Evolutionary conservation across 1,284 basidiomycete genomes (phyloP).

Genomic region (Leccinum subatratum): DNA sequence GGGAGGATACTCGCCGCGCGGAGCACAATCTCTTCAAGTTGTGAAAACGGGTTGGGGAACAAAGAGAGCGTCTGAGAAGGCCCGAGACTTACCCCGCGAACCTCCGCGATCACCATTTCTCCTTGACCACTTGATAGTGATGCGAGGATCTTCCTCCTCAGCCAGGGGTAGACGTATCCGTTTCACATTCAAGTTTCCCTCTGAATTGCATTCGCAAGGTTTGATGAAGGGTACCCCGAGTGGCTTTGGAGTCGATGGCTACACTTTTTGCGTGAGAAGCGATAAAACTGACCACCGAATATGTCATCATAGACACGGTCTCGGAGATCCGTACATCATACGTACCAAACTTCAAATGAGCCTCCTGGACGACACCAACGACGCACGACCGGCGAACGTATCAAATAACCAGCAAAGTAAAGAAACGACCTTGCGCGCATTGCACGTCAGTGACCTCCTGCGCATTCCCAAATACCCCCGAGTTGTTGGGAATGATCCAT

Average conservation of each 20-base stretch:
- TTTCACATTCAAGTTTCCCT: constrained; percentile 81
- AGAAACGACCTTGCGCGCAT: constrained; percentile 57
- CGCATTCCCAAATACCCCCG: constrained; percentile 25
- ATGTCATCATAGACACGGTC: constrained; percentile 12
- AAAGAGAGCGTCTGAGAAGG: neutral
- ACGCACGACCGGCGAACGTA: constrained; percentile 24
- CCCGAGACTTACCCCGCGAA: constrained; percentile 29
- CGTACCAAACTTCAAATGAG: constrained; percentile 40
- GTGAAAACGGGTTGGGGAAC: constrained; percentile 8
- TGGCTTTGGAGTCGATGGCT: constrained; percentile 84
- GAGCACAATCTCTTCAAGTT: constrained; percentile 39
- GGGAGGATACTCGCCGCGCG: constrained; percentile 68
- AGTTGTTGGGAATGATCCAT: constrained; percentile 56
- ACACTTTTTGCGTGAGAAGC: constrained; percentile 22
- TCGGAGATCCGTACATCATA: constrained; percentile 8
- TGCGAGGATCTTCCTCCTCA: constrained; percentile 62
- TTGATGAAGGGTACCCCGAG: constrained; percentile 79
- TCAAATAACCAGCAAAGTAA: constrained; percentile 54
- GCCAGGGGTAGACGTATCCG: constrained; percentile 48
- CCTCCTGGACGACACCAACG: constrained; percentile 39
- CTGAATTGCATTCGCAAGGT: constrained; percentile 74
- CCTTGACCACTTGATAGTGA: constrained; percentile 71
- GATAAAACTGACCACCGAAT: constrained; percentile 7
- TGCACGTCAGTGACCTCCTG: constrained; percentile 24
- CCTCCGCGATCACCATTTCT: constrained; percentile 42